phyloP scores from a whole-genome alignment of 768 basidiomycete species.

The Kwoniella sp. region DNA sequence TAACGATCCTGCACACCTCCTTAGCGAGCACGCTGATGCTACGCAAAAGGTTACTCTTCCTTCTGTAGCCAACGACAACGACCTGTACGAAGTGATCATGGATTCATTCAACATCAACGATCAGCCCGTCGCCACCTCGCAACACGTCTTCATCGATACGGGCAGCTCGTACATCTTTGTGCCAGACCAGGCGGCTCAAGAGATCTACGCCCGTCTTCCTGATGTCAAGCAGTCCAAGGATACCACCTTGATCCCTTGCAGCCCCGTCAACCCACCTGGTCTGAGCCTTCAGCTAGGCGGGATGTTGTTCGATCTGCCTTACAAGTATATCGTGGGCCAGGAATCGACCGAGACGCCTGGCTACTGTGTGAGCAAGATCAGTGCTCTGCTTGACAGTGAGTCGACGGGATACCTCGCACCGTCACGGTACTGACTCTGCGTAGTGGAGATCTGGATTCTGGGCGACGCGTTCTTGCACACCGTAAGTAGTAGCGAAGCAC shows the following conservation, averaged over 20 bases:
- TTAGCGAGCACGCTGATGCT: constrained; percentile 9
- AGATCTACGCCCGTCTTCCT: constrained; percentile 3
- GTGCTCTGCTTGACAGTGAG: neutral
- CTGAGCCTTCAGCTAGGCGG: constrained; percentile 2
- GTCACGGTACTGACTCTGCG: neutral
- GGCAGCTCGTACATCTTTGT: constrained; percentile 10
- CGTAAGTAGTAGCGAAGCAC: neutral
- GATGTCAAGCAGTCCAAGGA: neutral
- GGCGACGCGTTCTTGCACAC: constrained; percentile 11
- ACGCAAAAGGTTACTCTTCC: constrained; percentile 2
- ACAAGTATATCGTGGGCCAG: constrained; percentile 5
- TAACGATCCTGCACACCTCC: neutral
- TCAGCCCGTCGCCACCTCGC: neutral
- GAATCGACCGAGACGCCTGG: constrained; percentile 1
- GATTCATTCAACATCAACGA: neutral
- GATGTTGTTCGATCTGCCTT: constrained; percentile 2
- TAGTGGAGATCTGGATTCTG: constrained; percentile 8
- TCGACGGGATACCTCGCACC: neutral
- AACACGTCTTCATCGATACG: constrained; percentile 6
- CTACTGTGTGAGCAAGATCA: constrained; percentile 10
- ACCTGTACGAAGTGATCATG: constrained; percentile 5
- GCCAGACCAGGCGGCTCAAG: constrained; percentile 1
- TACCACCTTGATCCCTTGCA: constrained; percentile 3
- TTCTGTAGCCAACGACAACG: constrained; percentile 4
- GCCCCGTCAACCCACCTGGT: neutral